phyloP scores from a whole-genome alignment of 2,329 filamentous ascomycete genomes.

The Balansia obtecta region DNA sequence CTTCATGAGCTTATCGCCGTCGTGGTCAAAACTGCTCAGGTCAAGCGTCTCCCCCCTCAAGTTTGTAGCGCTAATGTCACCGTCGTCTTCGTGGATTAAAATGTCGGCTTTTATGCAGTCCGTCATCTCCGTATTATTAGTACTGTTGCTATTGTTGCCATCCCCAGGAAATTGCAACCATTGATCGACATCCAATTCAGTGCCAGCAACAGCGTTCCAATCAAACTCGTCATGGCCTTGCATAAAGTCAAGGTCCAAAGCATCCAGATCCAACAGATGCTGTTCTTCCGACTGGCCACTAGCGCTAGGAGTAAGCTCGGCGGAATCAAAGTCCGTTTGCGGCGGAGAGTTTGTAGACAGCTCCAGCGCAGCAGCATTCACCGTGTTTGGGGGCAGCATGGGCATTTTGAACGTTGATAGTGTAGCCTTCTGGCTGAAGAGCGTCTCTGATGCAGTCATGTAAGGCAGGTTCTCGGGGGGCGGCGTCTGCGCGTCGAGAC shows the following conservation, averaged over 20 bases:
- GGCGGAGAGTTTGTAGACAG: constrained; percentile 29
- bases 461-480: constrained; percentile 37
- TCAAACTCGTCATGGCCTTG: constrained; percentile 37
- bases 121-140: constrained; percentile 9
- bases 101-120: background rate
- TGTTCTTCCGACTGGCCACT: constrained; percentile 29
- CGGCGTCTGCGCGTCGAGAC: constrained; percentile 34
- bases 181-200: constrained; percentile 45
- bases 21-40: constrained; percentile 17
- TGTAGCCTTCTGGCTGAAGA: constrained; percentile 22
- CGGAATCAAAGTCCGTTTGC: constrained; percentile 30
- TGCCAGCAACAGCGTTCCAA: constrained; percentile 39
- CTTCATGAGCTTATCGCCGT: constrained; percentile 11
- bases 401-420: constrained; percentile 17
- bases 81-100: constrained; percentile 2
- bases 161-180: constrained; percentile 46
- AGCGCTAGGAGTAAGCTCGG: constrained; percentile 31
- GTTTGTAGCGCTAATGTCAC: constrained; percentile 14
- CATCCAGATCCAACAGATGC: constrained; percentile 20
- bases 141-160: constrained; percentile 27
- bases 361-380: constrained; percentile 24
- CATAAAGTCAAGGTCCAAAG: constrained; percentile 34
- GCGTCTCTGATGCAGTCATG: constrained; percentile 28
- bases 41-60: constrained; percentile 17
- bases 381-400: constrained; percentile 25